A percentile compares a stretch with the other conserved stretches of the same genome.
Evolutionary conservation across 1,284 basidiomycete genomes (phyloP).

Genomic region (Marasmius sp.): DNA sequence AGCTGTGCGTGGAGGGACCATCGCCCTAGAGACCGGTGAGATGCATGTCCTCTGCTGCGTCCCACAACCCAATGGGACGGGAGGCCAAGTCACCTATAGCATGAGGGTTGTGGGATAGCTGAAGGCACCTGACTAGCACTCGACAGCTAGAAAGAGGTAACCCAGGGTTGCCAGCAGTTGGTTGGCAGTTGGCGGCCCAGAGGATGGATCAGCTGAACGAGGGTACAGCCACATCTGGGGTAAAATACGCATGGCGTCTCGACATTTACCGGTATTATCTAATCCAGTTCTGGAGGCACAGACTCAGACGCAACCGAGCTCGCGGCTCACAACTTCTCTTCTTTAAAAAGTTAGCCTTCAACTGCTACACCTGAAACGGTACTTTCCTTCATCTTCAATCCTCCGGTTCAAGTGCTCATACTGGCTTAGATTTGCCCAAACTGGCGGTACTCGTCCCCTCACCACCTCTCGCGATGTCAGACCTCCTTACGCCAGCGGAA

Average conservation of each 20-base stretch:
- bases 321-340: too few relatives aligned
- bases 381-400: constrained; percentile 21
- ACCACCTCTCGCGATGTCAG: constrained; percentile 29
- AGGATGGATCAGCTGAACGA: background rate
- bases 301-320: too few relatives aligned
- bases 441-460: constrained; percentile 20
- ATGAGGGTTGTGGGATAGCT: too few relatives aligned
- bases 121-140: too few relatives aligned
- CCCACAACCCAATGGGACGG: too few relatives aligned
- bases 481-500: constrained; percentile 33
- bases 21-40: too few relatives aligned
- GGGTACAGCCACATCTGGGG: background rate
- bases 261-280: background rate
- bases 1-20: too few relatives aligned
- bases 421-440: constrained; percentile 8
- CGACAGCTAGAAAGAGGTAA: too few relatives aligned
- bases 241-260: background rate
- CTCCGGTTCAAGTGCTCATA: background rate
- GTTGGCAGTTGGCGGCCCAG: background rate
- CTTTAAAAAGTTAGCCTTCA: too few relatives aligned
- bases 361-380: background rate
- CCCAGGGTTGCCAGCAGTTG: too few relatives aligned
- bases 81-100: too few relatives aligned
- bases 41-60: too few relatives aligned
- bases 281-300: background rate